Evolutionary conservation across 2,329 filamentous ascomycete genomes (phyloP).

Genomic region (Aspergillus sp.): DNA sequence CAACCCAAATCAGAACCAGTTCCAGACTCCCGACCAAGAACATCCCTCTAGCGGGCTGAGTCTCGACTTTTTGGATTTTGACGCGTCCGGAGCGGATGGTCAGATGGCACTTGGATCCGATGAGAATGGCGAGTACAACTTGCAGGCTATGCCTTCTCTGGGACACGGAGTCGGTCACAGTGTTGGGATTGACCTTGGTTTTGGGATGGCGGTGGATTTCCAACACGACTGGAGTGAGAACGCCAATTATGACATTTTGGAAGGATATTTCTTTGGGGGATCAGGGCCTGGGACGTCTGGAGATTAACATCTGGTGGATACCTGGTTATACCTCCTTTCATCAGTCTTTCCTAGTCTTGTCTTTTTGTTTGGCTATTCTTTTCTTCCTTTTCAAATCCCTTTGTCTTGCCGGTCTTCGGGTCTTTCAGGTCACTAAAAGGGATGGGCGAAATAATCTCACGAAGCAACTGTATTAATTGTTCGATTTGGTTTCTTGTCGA

Average conservation of each 20-base stretch:
- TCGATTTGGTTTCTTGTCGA: not conserved
- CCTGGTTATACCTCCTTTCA: not conserved
- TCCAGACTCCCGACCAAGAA: slow-evolving; percentile 22
- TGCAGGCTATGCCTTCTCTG: slow-evolving; percentile 27
- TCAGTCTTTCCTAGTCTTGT: not conserved
- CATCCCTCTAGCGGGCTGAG: slow-evolving; percentile 36
- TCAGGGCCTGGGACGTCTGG: slow-evolving; percentile 26
- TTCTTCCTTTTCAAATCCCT: slow-evolving; percentile 1
- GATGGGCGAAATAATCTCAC: slow-evolving; percentile 8
- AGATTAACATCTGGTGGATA: not conserved
- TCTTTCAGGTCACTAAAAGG: not conserved
- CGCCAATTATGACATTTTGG: slow-evolving; percentile 49
- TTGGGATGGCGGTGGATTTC: slow-evolving; percentile 44
- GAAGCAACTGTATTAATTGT: slow-evolving; percentile 3
- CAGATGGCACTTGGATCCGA: slow-evolving; percentile 25
- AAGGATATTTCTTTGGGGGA: slow-evolving; percentile 56
- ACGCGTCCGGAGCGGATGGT: slow-evolving; percentile 34
- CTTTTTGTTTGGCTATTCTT: slow-evolving; percentile 2
- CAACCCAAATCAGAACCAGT: slow-evolving; percentile 23
- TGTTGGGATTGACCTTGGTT: slow-evolving; percentile 44
- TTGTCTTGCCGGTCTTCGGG: not conserved
- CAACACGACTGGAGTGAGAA: slow-evolving; percentile 51
- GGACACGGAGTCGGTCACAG: slow-evolving; percentile 33
- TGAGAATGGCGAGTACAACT: slow-evolving; percentile 27
- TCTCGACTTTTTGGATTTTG: slow-evolving; percentile 55